These are phyloP conservation scores for Sporisorium iseilematis-ciliati DNA, from an alignment of 1,284 basidiomycete species.

Conservation along the genomic window DNA sequence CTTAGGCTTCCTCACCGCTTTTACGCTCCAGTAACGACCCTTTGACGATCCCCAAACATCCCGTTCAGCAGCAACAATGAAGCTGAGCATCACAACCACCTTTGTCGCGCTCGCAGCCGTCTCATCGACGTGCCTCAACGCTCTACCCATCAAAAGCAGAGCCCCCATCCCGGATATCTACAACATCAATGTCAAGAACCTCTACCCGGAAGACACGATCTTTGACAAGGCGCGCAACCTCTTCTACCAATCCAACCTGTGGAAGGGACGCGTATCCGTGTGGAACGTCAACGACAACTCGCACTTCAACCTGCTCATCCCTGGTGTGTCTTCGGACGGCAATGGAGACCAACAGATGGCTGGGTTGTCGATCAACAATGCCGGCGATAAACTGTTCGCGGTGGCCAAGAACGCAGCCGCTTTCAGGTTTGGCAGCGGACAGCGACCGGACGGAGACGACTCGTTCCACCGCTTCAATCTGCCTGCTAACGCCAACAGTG, in stretches of 20 bases:
- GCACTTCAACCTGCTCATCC: slow-evolving; percentile 61
- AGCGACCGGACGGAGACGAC: slow-evolving; percentile 53
- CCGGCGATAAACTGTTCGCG: slow-evolving; percentile 59
- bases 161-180: slow-evolving; percentile 50
- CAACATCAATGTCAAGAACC: slow-evolving; percentile 58
- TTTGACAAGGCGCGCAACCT: slow-evolving; percentile 57
- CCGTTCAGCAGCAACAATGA: slow-evolving; percentile 12
- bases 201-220: slow-evolving; percentile 63
- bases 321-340: slow-evolving; percentile 55
- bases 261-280: slow-evolving; percentile 59
- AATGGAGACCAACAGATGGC: slow-evolving; percentile 66
- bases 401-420: slow-evolving; percentile 63
- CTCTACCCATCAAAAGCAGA: slow-evolving; percentile 12
- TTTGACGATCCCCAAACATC: neutral
- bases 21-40: neutral
- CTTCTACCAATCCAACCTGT: slow-evolving; percentile 67
- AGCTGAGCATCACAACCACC: slow-evolving; percentile 21
- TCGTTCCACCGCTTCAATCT: slow-evolving; percentile 66
- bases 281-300: slow-evolving; percentile 38
- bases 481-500: slow-evolving; percentile 45
- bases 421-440: slow-evolving; percentile 58
- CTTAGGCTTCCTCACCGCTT: neutral
- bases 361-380: slow-evolving; percentile 56
- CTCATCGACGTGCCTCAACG: slow-evolving; percentile 10
- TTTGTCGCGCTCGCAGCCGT: slow-evolving; percentile 20